These are phyloP conservation scores for Syzygium oleosum DNA, from an alignment of 345 rosid species.

Conservation along the genomic window DNA sequence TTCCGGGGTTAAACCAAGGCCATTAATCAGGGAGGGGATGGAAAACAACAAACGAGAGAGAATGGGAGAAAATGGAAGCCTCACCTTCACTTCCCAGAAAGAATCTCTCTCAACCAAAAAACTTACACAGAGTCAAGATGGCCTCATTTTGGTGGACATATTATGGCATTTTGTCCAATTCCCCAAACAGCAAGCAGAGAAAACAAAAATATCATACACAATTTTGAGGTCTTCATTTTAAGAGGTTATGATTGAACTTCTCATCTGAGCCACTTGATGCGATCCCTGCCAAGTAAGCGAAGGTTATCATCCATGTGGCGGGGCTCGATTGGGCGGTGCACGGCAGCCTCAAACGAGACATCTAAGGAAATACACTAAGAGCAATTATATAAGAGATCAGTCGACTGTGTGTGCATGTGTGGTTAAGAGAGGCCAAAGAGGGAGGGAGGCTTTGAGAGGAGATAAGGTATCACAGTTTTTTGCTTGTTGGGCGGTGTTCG, in stretches of 20 bases:
- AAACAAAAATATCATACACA: slow-evolving; percentile 6
- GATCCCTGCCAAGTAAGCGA: slow-evolving; percentile 13
- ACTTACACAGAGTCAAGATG: not conserved
- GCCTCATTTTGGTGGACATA: slow-evolving; percentile 4
- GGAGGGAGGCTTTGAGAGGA: slow-evolving; percentile 11
- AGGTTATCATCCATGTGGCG: slow-evolving; percentile 54
- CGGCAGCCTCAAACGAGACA: slow-evolving; percentile 72
- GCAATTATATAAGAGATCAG: slow-evolving; percentile 28
- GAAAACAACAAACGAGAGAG: not conserved
- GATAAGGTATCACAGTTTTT: slow-evolving; percentile 25
- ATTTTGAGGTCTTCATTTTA: not conserved
- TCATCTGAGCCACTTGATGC: slow-evolving; percentile 23
- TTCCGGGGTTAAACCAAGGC: not conserved
- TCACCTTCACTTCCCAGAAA: slow-evolving; percentile 17
- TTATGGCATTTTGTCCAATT: slow-evolving; percentile 16
- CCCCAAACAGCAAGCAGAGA: not conserved
- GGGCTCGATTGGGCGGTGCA: slow-evolving; percentile 24
- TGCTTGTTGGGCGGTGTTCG: not conserved
- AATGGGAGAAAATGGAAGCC: slow-evolving; percentile 10
- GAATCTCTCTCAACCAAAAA: slow-evolving; percentile 4
- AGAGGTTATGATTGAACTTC: slow-evolving; percentile 26
- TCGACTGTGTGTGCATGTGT: slow-evolving; percentile 18
- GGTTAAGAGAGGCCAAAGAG: slow-evolving; percentile 22
- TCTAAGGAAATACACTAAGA: slow-evolving; percentile 21
- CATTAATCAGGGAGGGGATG: not conserved